Conservation (phyloP, 805 yeast species). For the Torulaspora microellipsoides region DNA sequence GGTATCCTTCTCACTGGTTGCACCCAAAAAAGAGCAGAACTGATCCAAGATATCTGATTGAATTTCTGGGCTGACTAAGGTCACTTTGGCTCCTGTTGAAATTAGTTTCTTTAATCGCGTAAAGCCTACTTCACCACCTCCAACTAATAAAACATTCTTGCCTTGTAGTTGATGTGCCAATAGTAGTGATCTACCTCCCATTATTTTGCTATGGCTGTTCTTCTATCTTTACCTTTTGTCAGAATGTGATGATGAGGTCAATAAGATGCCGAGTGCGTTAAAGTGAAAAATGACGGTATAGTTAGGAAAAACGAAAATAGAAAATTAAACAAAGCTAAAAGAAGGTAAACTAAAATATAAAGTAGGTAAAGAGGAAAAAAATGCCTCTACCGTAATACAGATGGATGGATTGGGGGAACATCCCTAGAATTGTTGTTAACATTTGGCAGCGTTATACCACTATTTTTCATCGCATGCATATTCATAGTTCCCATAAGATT, state of each 20-base stretch:
- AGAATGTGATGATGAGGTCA: neutral
- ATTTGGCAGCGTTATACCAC: conserved; percentile 5
- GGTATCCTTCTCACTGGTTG: neutral
- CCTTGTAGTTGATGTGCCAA: conserved; percentile 29
- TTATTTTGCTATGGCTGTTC: conserved; percentile 1
- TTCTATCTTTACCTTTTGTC: neutral
- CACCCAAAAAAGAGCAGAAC: conserved; percentile 6
- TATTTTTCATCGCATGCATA: conserved; percentile 1
- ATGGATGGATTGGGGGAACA: conserved; percentile 22
- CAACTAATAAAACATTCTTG: conserved; percentile 29
- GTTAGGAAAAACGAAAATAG: conserved; percentile 3
- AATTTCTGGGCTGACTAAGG: conserved; percentile 27
- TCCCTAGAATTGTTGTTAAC: conserved; percentile 7
- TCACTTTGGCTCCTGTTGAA: conserved; percentile 33
- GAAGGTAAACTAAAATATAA: neutral
- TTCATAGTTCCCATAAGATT: neutral
- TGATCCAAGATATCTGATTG: conserved; percentile 14
- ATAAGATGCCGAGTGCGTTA: too few relatives aligned
- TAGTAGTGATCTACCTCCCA: conserved; percentile 23
- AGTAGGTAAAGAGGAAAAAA: neutral
- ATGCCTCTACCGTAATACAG: conserved; percentile 14
- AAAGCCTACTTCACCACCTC: conserved; percentile 35
- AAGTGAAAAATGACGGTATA: conserved; percentile 3
- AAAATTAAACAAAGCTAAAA: conserved; percentile 2
- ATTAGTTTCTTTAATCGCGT: conserved; percentile 32